Base-by-base conservation (phyloP, 208 protist species). In the Leishmania mexicana region DNA sequence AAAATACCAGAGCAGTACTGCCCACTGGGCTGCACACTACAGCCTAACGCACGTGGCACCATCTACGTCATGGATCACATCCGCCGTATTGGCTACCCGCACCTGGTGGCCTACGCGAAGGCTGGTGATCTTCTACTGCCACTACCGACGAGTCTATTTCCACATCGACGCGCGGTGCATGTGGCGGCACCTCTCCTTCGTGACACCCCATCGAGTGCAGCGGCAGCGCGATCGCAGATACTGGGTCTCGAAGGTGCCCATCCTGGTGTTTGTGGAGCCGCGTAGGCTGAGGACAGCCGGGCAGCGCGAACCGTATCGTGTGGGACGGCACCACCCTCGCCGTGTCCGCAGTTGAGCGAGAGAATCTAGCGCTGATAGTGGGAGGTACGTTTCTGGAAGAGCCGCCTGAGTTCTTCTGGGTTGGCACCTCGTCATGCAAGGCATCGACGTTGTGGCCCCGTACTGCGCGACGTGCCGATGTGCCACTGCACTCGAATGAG, bases 51-150 rank as follows among this genome's bases (percentile, higher is more conserved):
- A 70, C 75, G 60, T 15, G 75, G 67, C n/a, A 40, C 67, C 70
- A 79, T 84, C 64, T 80, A 80, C 68, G 75, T 84, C 54, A 77
- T 76, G 47, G 74, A 84, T 71, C 81, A 76, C 75, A 70, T 84
- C 6, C 75, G 54, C n/a, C 75, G 75, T 51, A 75, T 84, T n/a
- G 68, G 75, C 54, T 80, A 70, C 74, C 68, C 75, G 28, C 42
- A n/a, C 24, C 31, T 35, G 54, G 21, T 78, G 64, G 49, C 17
- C n/a, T 7, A 35, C 31, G 38, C 5, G n/a, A 3, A 17, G 24
- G 2, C 15, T 13, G 38, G 28, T 74, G 5, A 21, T 79, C 74
- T 58, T 83, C 71, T 83, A 75, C 80, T 83, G 74, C 65, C 64
- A 79, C 71, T 79, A 75, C 74, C 79, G 80, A 47, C 80, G 49